phyloP scores from a whole-genome alignment of 1,284 basidiomycete species.

The Leucocoprinus gongylophorus region DNA sequence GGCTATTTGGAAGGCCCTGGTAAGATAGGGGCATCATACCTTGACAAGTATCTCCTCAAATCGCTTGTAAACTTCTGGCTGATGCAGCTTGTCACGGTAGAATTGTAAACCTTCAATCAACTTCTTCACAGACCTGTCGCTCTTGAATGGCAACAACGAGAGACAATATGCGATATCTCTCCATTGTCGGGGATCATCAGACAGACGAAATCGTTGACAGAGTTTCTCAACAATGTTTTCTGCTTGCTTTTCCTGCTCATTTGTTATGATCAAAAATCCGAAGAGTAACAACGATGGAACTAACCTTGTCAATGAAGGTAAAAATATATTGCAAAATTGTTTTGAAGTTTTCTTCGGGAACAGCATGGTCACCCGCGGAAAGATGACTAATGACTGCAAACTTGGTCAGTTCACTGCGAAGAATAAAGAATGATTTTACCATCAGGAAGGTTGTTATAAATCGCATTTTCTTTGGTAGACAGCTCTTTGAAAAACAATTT shows the following conservation, averaged over 20 bases:
- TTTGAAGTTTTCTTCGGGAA: conserved; percentile 89
- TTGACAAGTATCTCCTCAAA: conserved; percentile 83
- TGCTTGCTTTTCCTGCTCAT: conserved; percentile 84
- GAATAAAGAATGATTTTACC: conserved; percentile 34
- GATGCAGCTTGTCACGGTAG: conserved; percentile 95
- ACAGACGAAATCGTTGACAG: conserved; percentile 88
- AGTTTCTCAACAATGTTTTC: conserved; percentile 94
- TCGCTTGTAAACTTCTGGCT: conserved; percentile 73
- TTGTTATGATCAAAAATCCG: neutral
- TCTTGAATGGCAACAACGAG: conserved; percentile 93
- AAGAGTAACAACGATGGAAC: conserved; percentile 13
- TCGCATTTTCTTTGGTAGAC: conserved; percentile 97
- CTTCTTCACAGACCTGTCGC: conserved; percentile 93
- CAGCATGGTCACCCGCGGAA: conserved; percentile 88
- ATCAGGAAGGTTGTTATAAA: conserved; percentile 98
- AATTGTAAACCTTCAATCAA: conserved; percentile 87
- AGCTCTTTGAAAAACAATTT: conserved; percentile 97
- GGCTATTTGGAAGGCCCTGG: neutral
- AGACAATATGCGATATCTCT: conserved; percentile 96
- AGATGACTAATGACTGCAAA: conserved; percentile 84
- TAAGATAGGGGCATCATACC: conserved; percentile 20
- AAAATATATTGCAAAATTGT: conserved; percentile 96
- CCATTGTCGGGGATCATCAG: conserved; percentile 92
- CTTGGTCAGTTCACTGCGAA: conserved; percentile 6
- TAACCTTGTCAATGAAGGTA: conserved; percentile 91